phyloP scores from a whole-genome alignment of 140 eudicot genomes.

The Oenanthe javanica region DNA sequence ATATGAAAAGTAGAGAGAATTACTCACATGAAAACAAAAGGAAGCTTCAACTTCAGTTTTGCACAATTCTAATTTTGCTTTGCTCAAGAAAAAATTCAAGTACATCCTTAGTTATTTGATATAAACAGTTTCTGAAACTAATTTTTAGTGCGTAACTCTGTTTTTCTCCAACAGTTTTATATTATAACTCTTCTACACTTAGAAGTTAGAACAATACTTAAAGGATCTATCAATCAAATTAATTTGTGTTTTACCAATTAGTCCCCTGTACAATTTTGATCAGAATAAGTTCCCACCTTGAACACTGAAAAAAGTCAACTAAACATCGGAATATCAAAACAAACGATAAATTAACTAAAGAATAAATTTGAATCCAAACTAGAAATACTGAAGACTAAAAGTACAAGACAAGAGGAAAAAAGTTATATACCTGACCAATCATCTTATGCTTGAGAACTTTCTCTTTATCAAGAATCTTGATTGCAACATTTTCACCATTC shows the following conservation, averaged over 20 bases:
- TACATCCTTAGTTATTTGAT: not conserved
- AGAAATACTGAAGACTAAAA: not conserved
- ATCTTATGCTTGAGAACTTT: conserved; percentile 14
- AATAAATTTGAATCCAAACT: not conserved
- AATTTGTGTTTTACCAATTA: not conserved
- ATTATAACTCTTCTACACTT: not conserved
- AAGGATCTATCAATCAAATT: not conserved
- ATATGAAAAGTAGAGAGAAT: not conserved
- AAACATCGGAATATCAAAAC: not conserved
- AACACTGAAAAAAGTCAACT: conserved; percentile 1
- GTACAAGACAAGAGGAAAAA: not conserved
- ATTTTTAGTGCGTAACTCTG: not conserved
- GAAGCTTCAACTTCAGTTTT: not conserved
- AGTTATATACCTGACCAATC: conserved; percentile 14
- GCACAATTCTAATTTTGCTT: not conserved
- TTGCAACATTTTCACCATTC: conserved; percentile 21
- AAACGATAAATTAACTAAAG: not conserved
- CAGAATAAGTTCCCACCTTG: not conserved
- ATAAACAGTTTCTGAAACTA: not conserved
- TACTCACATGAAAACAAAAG: not conserved
- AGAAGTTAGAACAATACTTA: not conserved
- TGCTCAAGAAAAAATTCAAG: not conserved
- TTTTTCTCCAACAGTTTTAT: not conserved
- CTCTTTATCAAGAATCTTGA: conserved; percentile 24
- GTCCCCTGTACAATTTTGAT: not conserved